A percentile compares a stretch with the other conserved stretches of the same genome.
These are phyloP conservation scores for Ascochyta lentis DNA, from an alignment of 2,329 filamentous ascomycete genomes.

Conservation along the genomic window DNA sequence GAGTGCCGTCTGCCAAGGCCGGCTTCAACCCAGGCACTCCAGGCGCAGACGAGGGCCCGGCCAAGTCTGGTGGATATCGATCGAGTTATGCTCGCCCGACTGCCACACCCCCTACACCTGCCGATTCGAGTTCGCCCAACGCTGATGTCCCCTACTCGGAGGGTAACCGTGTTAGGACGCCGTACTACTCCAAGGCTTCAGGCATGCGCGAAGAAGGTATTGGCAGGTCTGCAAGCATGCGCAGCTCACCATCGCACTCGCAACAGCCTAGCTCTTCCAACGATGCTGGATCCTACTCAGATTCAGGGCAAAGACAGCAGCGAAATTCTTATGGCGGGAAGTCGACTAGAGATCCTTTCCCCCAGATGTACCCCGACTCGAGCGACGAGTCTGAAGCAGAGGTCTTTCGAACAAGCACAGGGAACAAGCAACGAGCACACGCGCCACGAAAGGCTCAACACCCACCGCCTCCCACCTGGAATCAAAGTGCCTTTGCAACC, in stretches of 20 bases:
- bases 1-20: conserved; percentile 59
- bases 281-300: conserved; percentile 38
- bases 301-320: conserved; percentile 39
- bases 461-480: conserved; percentile 29
- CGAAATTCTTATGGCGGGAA: conserved; percentile 35
- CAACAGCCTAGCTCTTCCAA: conserved; percentile 31
- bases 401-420: conserved; percentile 20
- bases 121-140: conserved; percentile 27
- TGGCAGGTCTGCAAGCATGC: conserved; percentile 60
- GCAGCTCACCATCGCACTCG: conserved; percentile 53
- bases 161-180: conserved; percentile 58
- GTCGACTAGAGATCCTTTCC: conserved; percentile 27
- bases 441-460: conserved; percentile 23
- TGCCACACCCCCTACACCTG: conserved; percentile 33
- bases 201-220: conserved; percentile 64
- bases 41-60: conserved; percentile 66
- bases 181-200: conserved; percentile 58
- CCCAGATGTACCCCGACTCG: conserved; percentile 40
- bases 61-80: conserved; percentile 57
- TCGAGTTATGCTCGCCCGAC: conserved; percentile 43
- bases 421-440: conserved; percentile 22
- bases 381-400: conserved; percentile 37
- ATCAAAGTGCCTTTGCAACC: conserved; percentile 23
- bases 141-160: conserved; percentile 52
- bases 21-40: conserved; percentile 66